Percentiles rank a stretch among this genome's conserved stretches.
Conservation (phyloP, 495 filamentous ascomycete genomes). For the Jackrogersella multiformis region DNA sequence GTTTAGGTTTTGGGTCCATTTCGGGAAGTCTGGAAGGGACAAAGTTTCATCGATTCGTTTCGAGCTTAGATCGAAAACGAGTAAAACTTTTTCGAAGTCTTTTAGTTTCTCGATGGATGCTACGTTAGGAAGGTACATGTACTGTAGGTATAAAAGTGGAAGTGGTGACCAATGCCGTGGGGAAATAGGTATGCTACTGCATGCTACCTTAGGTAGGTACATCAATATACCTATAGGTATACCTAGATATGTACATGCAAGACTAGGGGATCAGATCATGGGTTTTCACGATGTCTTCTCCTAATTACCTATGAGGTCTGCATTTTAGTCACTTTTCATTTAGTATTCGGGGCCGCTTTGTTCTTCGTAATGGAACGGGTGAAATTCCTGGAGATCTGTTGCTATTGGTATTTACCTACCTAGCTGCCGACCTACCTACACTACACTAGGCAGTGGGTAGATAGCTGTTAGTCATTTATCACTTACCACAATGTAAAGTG, state of each 20-base stretch:
- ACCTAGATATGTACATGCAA: background rate
- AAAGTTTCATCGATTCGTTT: conserved; percentile 24
- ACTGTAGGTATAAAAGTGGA: conserved; percentile 4
- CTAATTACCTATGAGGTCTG: background rate
- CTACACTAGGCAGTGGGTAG: no score
- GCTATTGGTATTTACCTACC: background rate
- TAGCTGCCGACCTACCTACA: no score
- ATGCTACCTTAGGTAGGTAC: no score
- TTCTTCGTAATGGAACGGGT: no score
- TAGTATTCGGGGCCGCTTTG: background rate
- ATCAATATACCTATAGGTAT: no score
- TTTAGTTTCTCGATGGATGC: conserved; percentile 3
- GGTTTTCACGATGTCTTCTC: conserved; percentile 13
- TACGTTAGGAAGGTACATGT: conserved; percentile 21
- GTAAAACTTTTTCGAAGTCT: background rate
- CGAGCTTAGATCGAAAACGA: background rate
- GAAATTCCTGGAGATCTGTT: background rate
- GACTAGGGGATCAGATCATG: background rate
- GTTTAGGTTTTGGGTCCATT: conserved; percentile 27
- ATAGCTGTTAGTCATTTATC: no score
- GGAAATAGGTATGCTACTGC: no score
- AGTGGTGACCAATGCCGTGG: conserved; percentile 30
- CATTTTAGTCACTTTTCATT: background rate
- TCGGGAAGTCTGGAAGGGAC: conserved; percentile 27
- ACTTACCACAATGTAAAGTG: no score